Evolutionary conservation across 1,284 basidiomycete species (phyloP), one percentile per base, ranked within the genome.

Genomic region (Irpex rosettiformis): DNA sequence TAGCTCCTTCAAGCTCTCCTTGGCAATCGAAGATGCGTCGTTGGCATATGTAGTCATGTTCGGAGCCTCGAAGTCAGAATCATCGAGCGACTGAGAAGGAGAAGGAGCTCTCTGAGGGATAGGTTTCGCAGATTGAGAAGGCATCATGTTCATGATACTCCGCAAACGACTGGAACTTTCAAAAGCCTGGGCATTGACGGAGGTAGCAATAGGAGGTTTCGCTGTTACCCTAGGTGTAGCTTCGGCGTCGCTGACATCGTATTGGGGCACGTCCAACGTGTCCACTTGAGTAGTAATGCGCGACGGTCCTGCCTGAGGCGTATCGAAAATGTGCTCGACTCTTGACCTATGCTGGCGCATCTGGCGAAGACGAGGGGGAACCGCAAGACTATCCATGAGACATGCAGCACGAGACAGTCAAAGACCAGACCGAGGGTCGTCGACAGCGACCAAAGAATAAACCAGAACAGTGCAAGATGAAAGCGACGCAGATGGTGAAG

Each of bases 11-110:
- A 90, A 67, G 65, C 77, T 85, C 61, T 83, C 80, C 43, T 79
- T 80, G 4, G 81, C 80, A 53, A 80, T 65, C 57, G 81, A 85
- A 0, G 33, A 37, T 16, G 79, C 42, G 43, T 49, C 70, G 4
- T 71, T 72, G 54, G 75, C 70, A 28, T 70, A 75, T 24, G 75
- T 72, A 13, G 76, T 73, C 49, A 83, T 86, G 28, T 70, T 75
- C 27, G 75, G 72, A 13, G 76, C 73, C 49, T 84, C 86, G 56
- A 81, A 79, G 64, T 84, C 82, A 0, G 88, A 87, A n/a, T 86
- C 86, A 2, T 76, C 70, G 49, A 85, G 83, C 28, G 84, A 84
- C 1, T 73, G n/a, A 10, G 18, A 10, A 1, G 56, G 69, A 68
- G 30, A 67, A 68, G 56, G 64, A 70, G 58, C 69, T 61, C 45